Conservation (phyloP, 1,284 basidiomycete species). For the Naganishia sp. region DNA sequence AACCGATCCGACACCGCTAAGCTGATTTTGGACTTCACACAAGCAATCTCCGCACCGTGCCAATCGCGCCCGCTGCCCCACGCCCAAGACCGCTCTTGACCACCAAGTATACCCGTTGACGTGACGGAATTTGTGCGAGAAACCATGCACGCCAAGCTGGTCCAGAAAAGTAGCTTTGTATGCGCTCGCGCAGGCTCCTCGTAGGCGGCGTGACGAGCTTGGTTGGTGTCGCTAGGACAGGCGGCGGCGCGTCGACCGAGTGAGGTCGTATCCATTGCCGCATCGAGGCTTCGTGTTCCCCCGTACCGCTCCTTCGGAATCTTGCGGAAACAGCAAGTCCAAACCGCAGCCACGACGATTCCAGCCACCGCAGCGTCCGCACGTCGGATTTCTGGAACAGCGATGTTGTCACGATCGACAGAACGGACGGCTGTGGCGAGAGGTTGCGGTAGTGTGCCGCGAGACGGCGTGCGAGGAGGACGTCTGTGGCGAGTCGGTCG, state of each 20-base stretch:
- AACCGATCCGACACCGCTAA: not conserved
- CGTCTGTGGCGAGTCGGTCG: slow-evolving; percentile 87
- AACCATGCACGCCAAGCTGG: slow-evolving; percentile 11
- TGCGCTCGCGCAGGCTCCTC: not conserved
- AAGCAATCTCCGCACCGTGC: not conserved
- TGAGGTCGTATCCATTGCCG: not conserved
- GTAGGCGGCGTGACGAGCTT: not conserved
- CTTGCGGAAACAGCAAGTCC: slow-evolving; percentile 6
- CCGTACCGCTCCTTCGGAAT: not conserved
- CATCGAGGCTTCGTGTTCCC: not conserved
- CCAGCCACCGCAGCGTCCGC: slow-evolving; percentile 47
- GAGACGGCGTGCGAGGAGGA: slow-evolving; percentile 76
- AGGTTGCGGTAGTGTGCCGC: slow-evolving; percentile 38
- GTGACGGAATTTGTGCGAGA: not conserved
- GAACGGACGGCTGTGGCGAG: slow-evolving; percentile 32
- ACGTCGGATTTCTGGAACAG: slow-evolving; percentile 49
- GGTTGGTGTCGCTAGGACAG: not conserved
- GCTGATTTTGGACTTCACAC: not conserved
- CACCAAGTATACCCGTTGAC: not conserved
- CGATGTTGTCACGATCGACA: slow-evolving; percentile 48
- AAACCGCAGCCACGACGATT: slow-evolving; percentile 48
- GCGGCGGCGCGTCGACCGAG: slow-evolving; percentile 9
- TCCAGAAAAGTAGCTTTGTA: slow-evolving; percentile 5
- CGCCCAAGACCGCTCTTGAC: not conserved
- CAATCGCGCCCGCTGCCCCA: not conserved